Evolutionary conservation across 176 grass and related monocot genomes (phyloP), one percentile per base, ranked within the genome.

Genomic region (Eragrostis curvula): DNA sequence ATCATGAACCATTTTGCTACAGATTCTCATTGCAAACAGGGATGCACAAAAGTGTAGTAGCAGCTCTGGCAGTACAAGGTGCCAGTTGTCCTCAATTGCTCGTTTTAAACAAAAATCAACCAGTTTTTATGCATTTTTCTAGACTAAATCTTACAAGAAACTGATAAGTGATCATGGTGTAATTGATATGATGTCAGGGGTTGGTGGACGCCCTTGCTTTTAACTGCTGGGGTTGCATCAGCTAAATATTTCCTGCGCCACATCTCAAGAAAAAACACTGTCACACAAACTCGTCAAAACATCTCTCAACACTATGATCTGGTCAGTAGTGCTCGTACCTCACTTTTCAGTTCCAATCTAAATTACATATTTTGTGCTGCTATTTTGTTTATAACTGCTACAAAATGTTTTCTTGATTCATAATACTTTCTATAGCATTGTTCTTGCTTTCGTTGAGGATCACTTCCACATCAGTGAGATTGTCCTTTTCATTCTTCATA

Each of bases 221-320:
- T 94, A 12, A 94, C 95, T 13, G 92, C 94, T 70, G 91, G 94
- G 52, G 42, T 97, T 21, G 77, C 91, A 63, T 93, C 94, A 1
- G 94, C 86, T 70, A 97, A 87, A 88, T 97, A 93, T 75, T 94
- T 97, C 66, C 81, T 97, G 3, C 87, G 80, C 2, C 95, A 97
- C 68, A 77, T 92, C 20, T 89, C 81, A 60, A 83, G 92, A 81
- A 91, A 80, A 59, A 97, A 97, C 64, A 82, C 91, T 70, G 81
- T 97, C 48, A 90, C 87, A 5, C 94, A 97, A 90, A 77, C 94
- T 84, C 94, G 87, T 51, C 83, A 63, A 71, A 97, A 97, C 79
- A 90, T 97, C 32, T 97, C 95, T 77, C 72, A 88, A 69, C 95
- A 97, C 80, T 97, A 97, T 68, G 94, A 97, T 91, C 71, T 97